phyloP scores from a whole-genome alignment of 768 basidiomycete genomes.

The Lepiota venenata region DNA sequence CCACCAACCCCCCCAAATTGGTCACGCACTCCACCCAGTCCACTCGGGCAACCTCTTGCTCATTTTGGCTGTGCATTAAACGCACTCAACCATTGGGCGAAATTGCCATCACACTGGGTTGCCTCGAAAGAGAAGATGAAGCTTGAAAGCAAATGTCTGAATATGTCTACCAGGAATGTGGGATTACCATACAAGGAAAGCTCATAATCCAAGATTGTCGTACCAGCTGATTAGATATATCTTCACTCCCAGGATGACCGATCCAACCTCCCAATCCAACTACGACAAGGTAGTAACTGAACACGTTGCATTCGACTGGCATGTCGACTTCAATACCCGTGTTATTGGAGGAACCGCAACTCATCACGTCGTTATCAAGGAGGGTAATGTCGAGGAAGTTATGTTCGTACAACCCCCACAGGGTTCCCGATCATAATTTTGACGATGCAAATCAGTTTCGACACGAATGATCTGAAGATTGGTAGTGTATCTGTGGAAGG shows the following conservation, averaged over 20 bases:
- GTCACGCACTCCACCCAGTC: too few species aligned
- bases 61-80: too few species aligned
- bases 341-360: constrained; percentile 62
- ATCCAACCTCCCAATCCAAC: constrained; percentile 82
- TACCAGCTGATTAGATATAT: neutral
- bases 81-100: too few species aligned
- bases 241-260: constrained; percentile 19
- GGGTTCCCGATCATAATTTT: neutral
- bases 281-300: constrained; percentile 63
- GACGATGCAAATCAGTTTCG: constrained; percentile 46
- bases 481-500: constrained; percentile 50
- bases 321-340: constrained; percentile 63
- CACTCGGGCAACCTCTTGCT: too few species aligned
- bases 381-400: constrained; percentile 51
- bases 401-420: constrained; percentile 39
- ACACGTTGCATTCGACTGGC: constrained; percentile 76
- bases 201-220: neutral
- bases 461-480: constrained; percentile 70
- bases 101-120: too few species aligned
- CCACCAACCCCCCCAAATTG: too few species aligned
- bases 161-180: too few species aligned
- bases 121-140: too few species aligned
- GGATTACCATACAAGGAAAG: neutral
- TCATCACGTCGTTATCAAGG: constrained; percentile 55
- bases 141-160: too few species aligned